Evolutionary conservation across 495 filamentous ascomycete genomes (phyloP), one percentile per base, ranked within the genome.

Genomic region (Aspergillus olivimuriae): DNA sequence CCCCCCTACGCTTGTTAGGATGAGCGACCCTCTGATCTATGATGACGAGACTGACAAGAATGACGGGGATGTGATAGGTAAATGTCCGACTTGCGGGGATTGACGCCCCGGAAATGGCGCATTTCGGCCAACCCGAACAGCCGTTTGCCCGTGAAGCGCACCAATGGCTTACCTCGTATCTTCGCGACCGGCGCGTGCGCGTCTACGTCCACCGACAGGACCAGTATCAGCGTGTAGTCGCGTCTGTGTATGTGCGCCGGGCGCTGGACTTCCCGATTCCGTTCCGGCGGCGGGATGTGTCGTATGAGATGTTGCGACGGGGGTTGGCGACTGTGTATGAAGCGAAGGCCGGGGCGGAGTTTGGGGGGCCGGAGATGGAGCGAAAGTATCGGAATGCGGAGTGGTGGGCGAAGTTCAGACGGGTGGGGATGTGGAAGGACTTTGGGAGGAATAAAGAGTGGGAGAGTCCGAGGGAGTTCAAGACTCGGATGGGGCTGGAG

Each of bases 311-410:
- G 89, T 59, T 98, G 49, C 82, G 75, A 63, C 72, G 63, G 19
- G 92, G 92, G 2, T 61, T 92, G 50, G 94, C 91, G 14, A 90
- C 85, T 0, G 82, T 94, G 4, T 98, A 95, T 57, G 92, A 97
- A 62, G 90, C 86, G 16, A 95, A 90, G 65, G 74, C 65, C 8
- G 89, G 89, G 6, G 80, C 81, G 2, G 92, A 97, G 61, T 98
- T 92, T 68, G 92, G 92, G 3, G 77, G 78, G 3, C 75, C 80
- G 47, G 58, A 58, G 1, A 60, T 63, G 50, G 78, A 84, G 57
- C 66, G 69, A 41, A 70, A 72, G 43, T 97, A 95, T 61, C 69
- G 80, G 47, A 67, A 64, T 15, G 83, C 83, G 1, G 89, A 97
- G 65, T 74, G 58, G 57, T 64, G 65, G 65, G 90, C 94, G 2